These are phyloP conservation scores for Hemileia vastatrix DNA, from an alignment of 1,284 basidiomycete genomes.

Conservation along the genomic window DNA sequence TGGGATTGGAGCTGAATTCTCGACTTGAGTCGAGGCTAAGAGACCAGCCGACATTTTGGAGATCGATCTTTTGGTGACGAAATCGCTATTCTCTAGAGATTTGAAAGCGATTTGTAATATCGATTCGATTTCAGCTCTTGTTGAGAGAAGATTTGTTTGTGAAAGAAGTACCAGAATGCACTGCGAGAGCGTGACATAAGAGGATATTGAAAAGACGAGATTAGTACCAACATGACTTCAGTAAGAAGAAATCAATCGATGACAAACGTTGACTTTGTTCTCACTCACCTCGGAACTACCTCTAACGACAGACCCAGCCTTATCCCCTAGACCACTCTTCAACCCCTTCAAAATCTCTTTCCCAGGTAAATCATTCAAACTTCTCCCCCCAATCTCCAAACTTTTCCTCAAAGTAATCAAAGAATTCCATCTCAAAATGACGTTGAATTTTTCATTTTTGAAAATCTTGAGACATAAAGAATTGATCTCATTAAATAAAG, in stretches of 20 bases:
- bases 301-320: slow-evolving; percentile 74
- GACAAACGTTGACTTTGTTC: no score
- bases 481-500: slow-evolving; percentile 73
- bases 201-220: slow-evolving; percentile 34
- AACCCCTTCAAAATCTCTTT: slow-evolving; percentile 81
- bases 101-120: slow-evolving; percentile 62
- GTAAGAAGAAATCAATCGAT: not conserved
- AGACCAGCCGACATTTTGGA: slow-evolving; percentile 71
- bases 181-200: slow-evolving; percentile 29
- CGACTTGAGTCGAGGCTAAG: slow-evolving; percentile 71
- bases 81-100: slow-evolving; percentile 70
- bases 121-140: slow-evolving; percentile 61
- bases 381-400: slow-evolving; percentile 66
- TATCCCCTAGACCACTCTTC: slow-evolving; percentile 65
- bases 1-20: slow-evolving; percentile 49
- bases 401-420: slow-evolving; percentile 66
- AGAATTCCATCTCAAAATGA: slow-evolving; percentile 73
- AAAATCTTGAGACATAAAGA: slow-evolving; percentile 28
- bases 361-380: slow-evolving; percentile 63
- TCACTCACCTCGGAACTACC: slow-evolving; percentile 62
- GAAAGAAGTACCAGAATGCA: slow-evolving; percentile 42
- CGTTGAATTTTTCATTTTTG: slow-evolving; percentile 36
- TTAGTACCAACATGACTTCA: slow-evolving; percentile 35
- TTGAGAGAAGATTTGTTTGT: slow-evolving; percentile 39
- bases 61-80: slow-evolving; percentile 67